These are phyloP conservation scores for Calonectria pteridis DNA, from an alignment of 2,329 filamentous ascomycete genomes.

Conservation along the genomic window DNA sequence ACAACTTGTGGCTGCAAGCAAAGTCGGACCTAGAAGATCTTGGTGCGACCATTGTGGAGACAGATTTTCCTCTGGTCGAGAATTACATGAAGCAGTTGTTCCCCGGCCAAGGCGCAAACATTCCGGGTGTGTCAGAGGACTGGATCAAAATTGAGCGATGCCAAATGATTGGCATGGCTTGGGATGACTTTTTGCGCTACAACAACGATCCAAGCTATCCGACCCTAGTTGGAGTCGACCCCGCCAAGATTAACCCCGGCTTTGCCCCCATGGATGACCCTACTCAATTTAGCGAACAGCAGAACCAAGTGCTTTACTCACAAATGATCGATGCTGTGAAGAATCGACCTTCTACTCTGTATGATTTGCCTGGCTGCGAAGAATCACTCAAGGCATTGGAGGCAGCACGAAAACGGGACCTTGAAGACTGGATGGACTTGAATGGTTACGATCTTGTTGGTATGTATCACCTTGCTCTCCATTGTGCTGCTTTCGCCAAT, in stretches of 20 bases:
- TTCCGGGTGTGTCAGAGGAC: conserved; percentile 15
- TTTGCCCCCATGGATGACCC: conserved; percentile 25
- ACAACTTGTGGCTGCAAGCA: conserved; percentile 48
- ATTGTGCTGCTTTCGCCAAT: background rate
- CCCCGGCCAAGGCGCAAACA: conserved; percentile 21
- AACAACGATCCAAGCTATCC: background rate
- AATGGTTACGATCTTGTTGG: background rate
- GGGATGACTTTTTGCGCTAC: conserved; percentile 16
- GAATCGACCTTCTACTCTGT: background rate
- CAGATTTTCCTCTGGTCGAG: conserved; percentile 39
- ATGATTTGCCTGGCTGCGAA: conserved; percentile 19
- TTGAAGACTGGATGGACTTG: conserved; percentile 55
- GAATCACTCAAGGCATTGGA: conserved; percentile 54
- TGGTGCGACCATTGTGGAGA: conserved; percentile 57
- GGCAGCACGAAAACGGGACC: conserved; percentile 59
- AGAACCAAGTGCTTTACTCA: conserved; percentile 24
- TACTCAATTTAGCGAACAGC: conserved; percentile 1
- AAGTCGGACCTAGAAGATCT: conserved; percentile 52
- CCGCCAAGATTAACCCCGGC: conserved; percentile 9
- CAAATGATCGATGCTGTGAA: conserved; percentile 23
- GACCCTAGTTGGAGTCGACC: background rate
- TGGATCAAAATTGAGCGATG: conserved; percentile 26
- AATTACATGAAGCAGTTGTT: conserved; percentile 31
- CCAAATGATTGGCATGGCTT: conserved; percentile 26
- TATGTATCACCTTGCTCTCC: background rate